Base-by-base conservation (phyloP, 306 rosid species). In the Citrullus mucosospermus region DNA sequence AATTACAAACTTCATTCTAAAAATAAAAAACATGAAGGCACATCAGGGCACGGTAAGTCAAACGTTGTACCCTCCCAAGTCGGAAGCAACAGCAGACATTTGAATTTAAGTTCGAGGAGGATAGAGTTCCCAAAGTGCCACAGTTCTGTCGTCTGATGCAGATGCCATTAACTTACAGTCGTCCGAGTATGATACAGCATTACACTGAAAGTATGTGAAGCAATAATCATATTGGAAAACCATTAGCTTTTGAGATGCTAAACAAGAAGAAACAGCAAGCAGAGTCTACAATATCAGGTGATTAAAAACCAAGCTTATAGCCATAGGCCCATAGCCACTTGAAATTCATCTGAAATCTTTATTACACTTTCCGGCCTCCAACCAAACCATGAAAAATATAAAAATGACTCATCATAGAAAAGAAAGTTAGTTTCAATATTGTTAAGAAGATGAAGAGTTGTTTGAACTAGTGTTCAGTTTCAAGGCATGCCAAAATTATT, bases 121-220 rank as follows among this genome's bases (percentile, higher is more conserved):
- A 84, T 94, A 94, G 72, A 94, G 82, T 82, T 92, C 89, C 98
- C 98, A 94, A 9, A 94, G 91, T 4, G 92, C 98, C 80, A 92
- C 96, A 0, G 91, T 89, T 53, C 92, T 78, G 85, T 94, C 98
- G 70, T 92, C 95, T 10, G 98, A 94, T 38, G 93, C 97, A 77
- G 97, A 92, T 57, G 97, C 98, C 97, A 95, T 80, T 67, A 87
- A 89, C 83, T 88, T 95, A 73, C 89, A 86, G 76, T 92, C 88
- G 22, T 78, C 59, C 22, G 98, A 95, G 84, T 72, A 90, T 32
- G 97, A 83, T 43, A 95, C 96, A 3, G 96, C 91, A 75, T 95
- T 92, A 86, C 97, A 90, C 98, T 94, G 86, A 84, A 75, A 76
- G 50, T 80, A 38, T 8, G 3, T 6, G 4, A 46, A 68, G 1